These are phyloP conservation scores for Quercus rubra DNA, from an alignment of 306 rosid species.

Conservation along the genomic window DNA sequence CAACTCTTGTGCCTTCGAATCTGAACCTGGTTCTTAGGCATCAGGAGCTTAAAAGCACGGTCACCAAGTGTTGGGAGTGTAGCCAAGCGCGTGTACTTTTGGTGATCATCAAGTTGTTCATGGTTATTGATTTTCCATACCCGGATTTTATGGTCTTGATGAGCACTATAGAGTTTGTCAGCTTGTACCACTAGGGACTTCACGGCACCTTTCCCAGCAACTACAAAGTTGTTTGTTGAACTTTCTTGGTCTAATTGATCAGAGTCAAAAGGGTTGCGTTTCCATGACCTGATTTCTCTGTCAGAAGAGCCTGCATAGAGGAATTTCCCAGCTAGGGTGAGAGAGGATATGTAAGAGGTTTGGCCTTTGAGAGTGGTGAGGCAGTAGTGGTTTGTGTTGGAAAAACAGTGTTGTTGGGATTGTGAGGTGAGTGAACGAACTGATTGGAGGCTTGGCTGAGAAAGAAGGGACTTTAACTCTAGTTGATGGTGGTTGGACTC, in stretches of 20 bases:
- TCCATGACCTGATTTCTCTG: conserved; percentile 66
- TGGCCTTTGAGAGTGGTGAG: conserved; percentile 54
- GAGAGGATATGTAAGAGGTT: conserved; percentile 62
- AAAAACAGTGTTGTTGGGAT: conserved; percentile 8
- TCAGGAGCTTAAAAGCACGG: conserved; percentile 52
- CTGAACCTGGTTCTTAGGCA: conserved; percentile 67
- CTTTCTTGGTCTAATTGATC: conserved; percentile 7
- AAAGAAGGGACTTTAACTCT: conserved; percentile 24
- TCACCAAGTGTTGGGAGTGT: conserved; percentile 77
- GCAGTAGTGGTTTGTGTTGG: conserved; percentile 34
- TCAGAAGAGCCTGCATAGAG: conserved; percentile 75
- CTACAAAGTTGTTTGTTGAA: conserved; percentile 21
- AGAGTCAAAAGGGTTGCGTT: conserved; percentile 17
- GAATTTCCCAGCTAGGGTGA: conserved; percentile 49
- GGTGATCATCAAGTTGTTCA: conserved; percentile 12
- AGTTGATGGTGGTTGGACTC: conserved; percentile 19
- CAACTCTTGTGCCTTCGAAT: conserved; percentile 78
- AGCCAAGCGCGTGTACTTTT: conserved; percentile 55
- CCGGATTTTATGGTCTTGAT: conserved; percentile 87
- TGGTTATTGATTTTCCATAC: conserved; percentile 57
- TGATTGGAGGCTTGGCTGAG: conserved; percentile 52
- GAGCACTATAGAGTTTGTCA: conserved; percentile 71
- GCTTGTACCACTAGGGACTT: conserved; percentile 64
- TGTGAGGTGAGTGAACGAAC: conserved; percentile 50
- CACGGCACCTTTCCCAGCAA: conserved; percentile 76